Base-by-base conservation (phyloP, 495 filamentous ascomycete species). In the Penicillium alfredii region DNA sequence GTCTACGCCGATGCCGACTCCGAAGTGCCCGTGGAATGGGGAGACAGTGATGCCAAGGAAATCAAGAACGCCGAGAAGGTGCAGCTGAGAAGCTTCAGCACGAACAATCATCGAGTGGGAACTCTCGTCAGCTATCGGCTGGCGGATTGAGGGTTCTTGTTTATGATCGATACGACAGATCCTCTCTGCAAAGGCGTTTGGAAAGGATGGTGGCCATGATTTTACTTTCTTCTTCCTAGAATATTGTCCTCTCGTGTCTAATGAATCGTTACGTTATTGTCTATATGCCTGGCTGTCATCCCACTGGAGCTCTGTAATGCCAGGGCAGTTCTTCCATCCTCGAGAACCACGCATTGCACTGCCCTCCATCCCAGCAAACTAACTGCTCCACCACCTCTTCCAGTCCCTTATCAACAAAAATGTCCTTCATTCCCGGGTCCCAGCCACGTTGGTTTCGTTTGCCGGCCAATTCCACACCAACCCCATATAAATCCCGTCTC, bases 11-110 rank as follows among this genome's bases (percentile, higher is more conserved):
- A 97, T 54, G 92, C 88, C 6, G 88, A 95, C 60, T 90, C 84
- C 14, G 92, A 98, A 15, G 92, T 98, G 10, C 92, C 92, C 4
- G 82, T 98, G 40, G 93, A 98, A 62, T 98, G 92, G 92, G 92
- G 92, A 21, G 92, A 98, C 66, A 93, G 86, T 51, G 92, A 98
- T 56, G 89, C 93, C 30, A 96, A 94, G 68, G 92, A 98, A 71
- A 94, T 98, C 50, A 82, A 81, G 56, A 86, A 90, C 51, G 90
- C 86, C 10, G 92, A 98, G 70, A 89, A 94, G 57, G 92, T 98
- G 6, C 88, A 93, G 61, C 64, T 98, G 47, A 73, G 93, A 49
- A 94, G 90, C 40, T 98, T 96, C 62, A 94, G 88, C 60, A 98
- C 92, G 4, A 86, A 81, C 40, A 92, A 78, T 49, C 92, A 98